Percentiles rank a stretch among this genome's conserved stretches.
Evolutionary conservation across 805 yeast species (phyloP).

Genomic region (Ogataea saltuana): DNA sequence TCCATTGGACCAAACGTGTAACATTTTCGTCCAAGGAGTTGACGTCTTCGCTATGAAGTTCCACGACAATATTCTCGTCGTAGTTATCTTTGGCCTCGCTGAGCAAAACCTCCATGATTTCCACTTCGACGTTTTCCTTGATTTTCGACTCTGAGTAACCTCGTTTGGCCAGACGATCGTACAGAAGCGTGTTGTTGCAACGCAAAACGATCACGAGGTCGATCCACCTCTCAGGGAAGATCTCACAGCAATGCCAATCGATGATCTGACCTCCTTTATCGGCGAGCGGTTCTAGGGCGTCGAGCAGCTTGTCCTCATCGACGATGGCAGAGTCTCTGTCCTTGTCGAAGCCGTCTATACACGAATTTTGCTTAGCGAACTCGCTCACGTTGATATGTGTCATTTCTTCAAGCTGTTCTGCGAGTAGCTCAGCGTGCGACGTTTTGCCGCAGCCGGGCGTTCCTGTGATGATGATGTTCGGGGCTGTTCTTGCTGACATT

Average conservation of each 20-base stretch:
- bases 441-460: conserved; percentile 93
- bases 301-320: conserved; percentile 87
- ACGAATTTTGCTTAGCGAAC: conserved; percentile 72
- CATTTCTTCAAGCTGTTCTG: conserved; percentile 50
- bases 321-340: conserved; percentile 83
- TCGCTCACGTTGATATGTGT: conserved; percentile 70
- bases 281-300: conserved; percentile 73
- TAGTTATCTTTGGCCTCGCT: conserved; percentile 87
- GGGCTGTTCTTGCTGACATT: conserved; percentile 39
- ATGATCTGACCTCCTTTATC: conserved; percentile 85
- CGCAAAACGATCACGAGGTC: conserved; percentile 90
- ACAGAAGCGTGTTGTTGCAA: conserved; percentile 69
- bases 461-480: conserved; percentile 90
- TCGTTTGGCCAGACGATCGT: conserved; percentile 74
- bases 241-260: conserved; percentile 98
- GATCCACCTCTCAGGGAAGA: conserved; percentile 88
- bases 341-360: conserved; percentile 84
- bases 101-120: conserved; percentile 88
- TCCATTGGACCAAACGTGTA: conserved; percentile 74
- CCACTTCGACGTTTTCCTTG: conserved; percentile 92
- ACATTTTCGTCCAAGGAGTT: conserved; percentile 85
- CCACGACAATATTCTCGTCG: conserved; percentile 78
- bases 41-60: conserved; percentile 66
- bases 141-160: conserved; percentile 80
- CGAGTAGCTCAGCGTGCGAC: conserved; percentile 61